phyloP scores from a whole-genome alignment of 2,329 filamentous ascomycete genomes.

The Fusarium keratoplasticum region DNA sequence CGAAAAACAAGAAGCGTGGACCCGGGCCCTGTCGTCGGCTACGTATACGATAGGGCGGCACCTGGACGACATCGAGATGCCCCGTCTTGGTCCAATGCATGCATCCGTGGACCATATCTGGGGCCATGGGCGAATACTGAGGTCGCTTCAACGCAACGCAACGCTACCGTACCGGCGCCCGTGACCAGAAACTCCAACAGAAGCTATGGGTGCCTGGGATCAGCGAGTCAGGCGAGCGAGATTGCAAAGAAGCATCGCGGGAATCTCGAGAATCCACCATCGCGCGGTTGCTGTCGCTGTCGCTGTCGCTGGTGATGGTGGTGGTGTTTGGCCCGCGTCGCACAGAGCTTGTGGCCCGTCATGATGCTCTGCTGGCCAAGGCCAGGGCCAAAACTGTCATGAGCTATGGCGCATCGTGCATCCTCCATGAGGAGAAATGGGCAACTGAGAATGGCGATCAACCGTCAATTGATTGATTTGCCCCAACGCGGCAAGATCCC shows the following conservation, averaged over 20 bases:
- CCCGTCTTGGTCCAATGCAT: slow-evolving; percentile 38
- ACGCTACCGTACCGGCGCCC: slow-evolving; percentile 24
- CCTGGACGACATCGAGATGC: slow-evolving; percentile 39
- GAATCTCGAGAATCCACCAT: background rate
- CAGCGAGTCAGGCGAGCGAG: slow-evolving; percentile 4
- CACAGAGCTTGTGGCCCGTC: slow-evolving; percentile 23
- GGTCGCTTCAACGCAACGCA: slow-evolving; percentile 35
- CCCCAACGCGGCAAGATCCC: slow-evolving; percentile 17
- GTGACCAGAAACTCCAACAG: slow-evolving; percentile 22
- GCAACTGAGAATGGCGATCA: slow-evolving; percentile 30
- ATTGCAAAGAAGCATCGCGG: slow-evolving; percentile 6
- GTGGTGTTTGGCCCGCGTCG: slow-evolving; percentile 10
- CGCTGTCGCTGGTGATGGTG: background rate
- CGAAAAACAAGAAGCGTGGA: slow-evolving; percentile 35
- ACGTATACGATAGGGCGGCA: slow-evolving; percentile 38
- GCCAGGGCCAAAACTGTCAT: slow-evolving; percentile 25
- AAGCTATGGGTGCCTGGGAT: slow-evolving; percentile 5
- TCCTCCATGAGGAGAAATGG: slow-evolving; percentile 27
- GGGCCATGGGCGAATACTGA: slow-evolving; percentile 28
- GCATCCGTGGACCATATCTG: slow-evolving; percentile 35
- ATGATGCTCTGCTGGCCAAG: slow-evolving; percentile 27
- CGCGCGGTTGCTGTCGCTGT: background rate
- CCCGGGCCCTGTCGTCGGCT: slow-evolving; percentile 36
- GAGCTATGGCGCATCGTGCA: slow-evolving; percentile 28
- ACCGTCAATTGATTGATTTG: slow-evolving; percentile 35